phyloP scores from a whole-genome alignment of 2,329 filamentous ascomycete genomes.

The Pyrenophora graminea region DNA sequence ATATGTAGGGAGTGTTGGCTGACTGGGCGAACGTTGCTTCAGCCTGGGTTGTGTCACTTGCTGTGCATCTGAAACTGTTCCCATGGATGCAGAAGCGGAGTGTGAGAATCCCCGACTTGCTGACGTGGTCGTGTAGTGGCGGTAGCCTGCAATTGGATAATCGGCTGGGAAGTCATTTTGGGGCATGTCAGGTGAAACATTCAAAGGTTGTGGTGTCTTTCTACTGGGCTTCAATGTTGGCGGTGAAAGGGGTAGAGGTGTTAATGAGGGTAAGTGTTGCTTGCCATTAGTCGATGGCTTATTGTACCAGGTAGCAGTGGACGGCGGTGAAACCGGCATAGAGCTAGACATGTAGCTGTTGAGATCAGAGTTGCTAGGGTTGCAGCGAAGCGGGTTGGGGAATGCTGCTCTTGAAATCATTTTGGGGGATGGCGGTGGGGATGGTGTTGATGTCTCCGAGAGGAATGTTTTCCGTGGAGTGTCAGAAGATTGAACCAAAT shows the following conservation, averaged over 20 bases:
- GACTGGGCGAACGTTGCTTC: constrained; percentile 26
- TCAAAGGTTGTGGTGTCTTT: constrained; percentile 37
- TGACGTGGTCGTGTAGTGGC: constrained; percentile 3
- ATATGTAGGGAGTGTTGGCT: constrained; percentile 26
- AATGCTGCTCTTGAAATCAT: constrained; percentile 29
- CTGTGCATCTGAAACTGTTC: constrained; percentile 6
- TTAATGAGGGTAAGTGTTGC: constrained; percentile 28
- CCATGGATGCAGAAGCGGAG: constrained; percentile 29
- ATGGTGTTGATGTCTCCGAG: constrained; percentile 41
- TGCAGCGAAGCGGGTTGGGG: constrained; percentile 31
- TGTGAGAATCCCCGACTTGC: constrained; percentile 15
- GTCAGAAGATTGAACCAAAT: constrained; percentile 12
- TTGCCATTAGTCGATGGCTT: constrained; percentile 18
- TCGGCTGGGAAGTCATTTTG: constrained; percentile 18
- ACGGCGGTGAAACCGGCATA: constrained; percentile 31
- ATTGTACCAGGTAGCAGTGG: constrained; percentile 23
- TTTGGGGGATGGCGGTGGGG: constrained; percentile 38
- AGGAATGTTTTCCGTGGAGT: constrained; percentile 38
- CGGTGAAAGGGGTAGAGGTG: constrained; percentile 41
- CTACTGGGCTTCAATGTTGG: constrained; percentile 41
- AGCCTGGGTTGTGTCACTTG: constrained; percentile 4
- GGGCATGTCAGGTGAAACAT: constrained; percentile 26
- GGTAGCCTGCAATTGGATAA: constrained; percentile 22
- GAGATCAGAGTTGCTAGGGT: constrained; percentile 20
- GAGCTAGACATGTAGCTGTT: constrained; percentile 23